Base-by-base conservation (phyloP, 1,284 basidiomycete genomes). In the Agaricales sp. region DNA sequence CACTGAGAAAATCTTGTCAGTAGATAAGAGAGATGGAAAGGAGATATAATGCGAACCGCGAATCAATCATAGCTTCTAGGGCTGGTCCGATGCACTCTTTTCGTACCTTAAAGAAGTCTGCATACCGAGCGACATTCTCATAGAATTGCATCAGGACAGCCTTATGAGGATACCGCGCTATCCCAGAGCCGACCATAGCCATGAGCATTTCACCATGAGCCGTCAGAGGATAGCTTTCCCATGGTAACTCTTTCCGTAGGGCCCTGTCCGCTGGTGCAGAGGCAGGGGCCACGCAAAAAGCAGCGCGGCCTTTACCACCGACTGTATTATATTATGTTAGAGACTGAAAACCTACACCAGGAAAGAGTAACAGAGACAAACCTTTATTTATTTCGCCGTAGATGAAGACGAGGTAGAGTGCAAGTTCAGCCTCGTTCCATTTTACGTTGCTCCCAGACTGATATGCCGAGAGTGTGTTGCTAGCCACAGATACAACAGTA, bases 341-440 rank as follows among this genome's bases (percentile, higher is more conserved):
- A n/a, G n/a, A n/a, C n/a, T n/a, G n/a, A n/a, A n/a, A n/a, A n/a
- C 14, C 14, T 30, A 38, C 23, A 45, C 20, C 35, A 20, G 25
- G 1, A 45, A 37, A 37, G 3, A 22, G 48, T 44, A 52, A 21
- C 22, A 26, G 23, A 47, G 14, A 56, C 74, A 24, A 54, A 84
- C 87, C 76, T 68, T 87, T 90, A 63, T 84, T 89, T 56, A 93
- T 82, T 64, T 99, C 95, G 38, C 93, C 94, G 59, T 92, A 99
- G 26, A 94, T 88, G 63, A 83, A 97, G 1, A 97, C 82, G 22
- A 98, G 77, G 63, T 92, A 92, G 14, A 97, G 70, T 0, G 91
- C 92, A 18, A 99, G 74, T 64, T 99, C 96, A 1, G 89, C 89
- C 58, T 96, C 87, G 60, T 94, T 85, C 97, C 97, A 99, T 46